phyloP scores from a whole-genome alignment of 1,139 yeast genomes.

The Geotrichum macrosporum region DNA sequence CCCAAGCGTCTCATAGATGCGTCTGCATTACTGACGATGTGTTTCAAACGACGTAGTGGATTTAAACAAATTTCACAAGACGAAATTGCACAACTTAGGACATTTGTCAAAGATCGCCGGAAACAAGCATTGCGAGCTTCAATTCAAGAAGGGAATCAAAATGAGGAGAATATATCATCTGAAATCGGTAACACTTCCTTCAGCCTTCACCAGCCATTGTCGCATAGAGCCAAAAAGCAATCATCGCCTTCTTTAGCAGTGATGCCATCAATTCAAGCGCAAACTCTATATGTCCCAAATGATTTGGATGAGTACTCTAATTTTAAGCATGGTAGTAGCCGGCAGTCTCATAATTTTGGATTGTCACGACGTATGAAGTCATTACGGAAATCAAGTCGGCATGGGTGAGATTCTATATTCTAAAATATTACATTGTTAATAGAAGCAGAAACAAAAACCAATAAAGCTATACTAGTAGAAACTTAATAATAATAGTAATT shows the following conservation, averaged over 20 bases:
- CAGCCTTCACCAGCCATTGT: background rate
- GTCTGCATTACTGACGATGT: conserved; percentile 60
- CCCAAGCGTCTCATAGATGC: conserved; percentile 76
- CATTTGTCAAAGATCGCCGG: conserved; percentile 58
- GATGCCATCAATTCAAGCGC: too few species aligned
- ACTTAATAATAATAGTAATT: too few species aligned
- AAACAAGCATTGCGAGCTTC: conserved; percentile 7
- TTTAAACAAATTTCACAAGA: conserved; percentile 74
- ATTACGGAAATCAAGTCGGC: background rate
- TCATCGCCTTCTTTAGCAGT: too few species aligned
- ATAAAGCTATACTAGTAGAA: background rate
- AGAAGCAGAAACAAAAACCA: background rate
- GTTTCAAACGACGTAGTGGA: conserved; percentile 71
- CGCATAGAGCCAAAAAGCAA: background rate
- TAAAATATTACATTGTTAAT: too few species aligned
- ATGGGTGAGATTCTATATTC: background rate
- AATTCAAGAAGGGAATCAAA: background rate
- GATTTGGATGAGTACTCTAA: background rate
- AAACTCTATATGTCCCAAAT: background rate
- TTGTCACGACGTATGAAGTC: conserved; percentile 8
- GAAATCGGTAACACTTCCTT: background rate
- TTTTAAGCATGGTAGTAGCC: background rate
- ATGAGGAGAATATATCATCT: background rate
- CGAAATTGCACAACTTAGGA: conserved; percentile 71
- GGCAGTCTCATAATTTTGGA: background rate